Evolutionary conservation across 176 grass and related monocot genomes (phyloP).

Genomic region (Cenchrus fungigraminus): DNA sequence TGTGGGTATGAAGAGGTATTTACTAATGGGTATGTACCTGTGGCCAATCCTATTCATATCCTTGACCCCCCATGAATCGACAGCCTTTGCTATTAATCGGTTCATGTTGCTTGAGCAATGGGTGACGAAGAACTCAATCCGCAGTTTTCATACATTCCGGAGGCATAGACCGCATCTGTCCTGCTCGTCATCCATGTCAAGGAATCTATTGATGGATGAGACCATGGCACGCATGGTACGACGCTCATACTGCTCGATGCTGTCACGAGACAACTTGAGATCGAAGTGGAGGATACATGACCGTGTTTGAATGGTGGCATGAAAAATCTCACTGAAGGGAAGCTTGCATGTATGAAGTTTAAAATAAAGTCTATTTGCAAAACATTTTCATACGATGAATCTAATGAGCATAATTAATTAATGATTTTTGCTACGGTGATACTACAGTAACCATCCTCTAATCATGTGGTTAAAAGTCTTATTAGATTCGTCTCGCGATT

Average conservation of each 20-base stretch:
- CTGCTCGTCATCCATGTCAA: not conserved
- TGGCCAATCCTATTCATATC: too few relatives aligned
- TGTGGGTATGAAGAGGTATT: too few relatives aligned
- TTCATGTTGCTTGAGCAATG: not conserved
- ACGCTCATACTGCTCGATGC: not conserved
- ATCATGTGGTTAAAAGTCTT: too few relatives aligned
- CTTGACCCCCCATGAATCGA: slow-evolving; percentile 14
- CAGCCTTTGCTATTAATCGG: slow-evolving; percentile 5
- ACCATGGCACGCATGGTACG: slow-evolving; percentile 15
- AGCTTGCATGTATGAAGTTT: too few relatives aligned
- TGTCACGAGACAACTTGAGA: not conserved
- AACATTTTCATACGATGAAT: too few relatives aligned
- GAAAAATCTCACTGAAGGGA: not conserved
- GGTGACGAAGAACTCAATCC: not conserved
- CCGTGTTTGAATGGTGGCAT: too few relatives aligned
- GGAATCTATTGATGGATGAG: not conserved
- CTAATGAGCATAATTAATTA: too few relatives aligned
- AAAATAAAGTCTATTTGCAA: too few relatives aligned
- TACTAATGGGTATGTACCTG: too few relatives aligned
- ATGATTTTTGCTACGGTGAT: too few relatives aligned
- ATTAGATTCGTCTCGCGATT: too few relatives aligned
- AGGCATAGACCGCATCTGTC: not conserved
- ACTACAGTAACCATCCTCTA: too few relatives aligned
- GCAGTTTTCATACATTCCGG: not conserved
- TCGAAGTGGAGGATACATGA: not conserved